Base-by-base conservation (phyloP, 2,329 filamentous ascomycete genomes). In the Coccinonectria pachysandricola region DNA sequence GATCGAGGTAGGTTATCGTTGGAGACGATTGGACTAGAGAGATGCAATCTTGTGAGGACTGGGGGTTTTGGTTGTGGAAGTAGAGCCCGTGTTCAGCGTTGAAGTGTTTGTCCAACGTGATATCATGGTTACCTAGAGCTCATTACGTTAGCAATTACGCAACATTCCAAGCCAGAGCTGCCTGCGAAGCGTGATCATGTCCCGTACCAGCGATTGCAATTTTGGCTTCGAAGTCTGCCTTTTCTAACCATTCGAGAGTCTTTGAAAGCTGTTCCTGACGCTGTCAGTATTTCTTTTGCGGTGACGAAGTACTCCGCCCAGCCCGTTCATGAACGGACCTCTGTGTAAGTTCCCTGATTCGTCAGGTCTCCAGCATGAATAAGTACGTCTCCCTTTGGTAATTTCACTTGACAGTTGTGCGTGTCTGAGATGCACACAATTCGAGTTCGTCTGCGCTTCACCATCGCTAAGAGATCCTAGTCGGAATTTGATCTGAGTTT, bases 391-490 rank as follows among this genome's bases (percentile, higher is more conserved):
- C 80, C 81, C 12, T 64, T 65, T 0, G 81, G 80, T 1, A 85
- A 63, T 41, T 71, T 76, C 40, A 70, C 61, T 3, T 64, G 63
- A 39, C 60, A 65, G 48, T 82, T 82, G 53, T 86, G 79, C 2
- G 79, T 86, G 53, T 87, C 81, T 4, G 80, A 81, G 30, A 86
- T 66, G 54, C 79, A 84, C 27, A 86, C 77, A 31, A 86, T 67
- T 34, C 79, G 68, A 5, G 78, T 75, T 36, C 66, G 57, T 27
- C 63, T 40, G 23, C 30, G 27, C 34, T 28, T 34, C n/a, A n/a
- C n/a, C n/a, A n/a, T n/a, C n/a, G n/a, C n/a, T n/a, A n/a, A n/a
- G n/a, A n/a, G n/a, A n/a, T n/a, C n/a, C n/a, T n/a, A n/a, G n/a
- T n/a, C n/a, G n/a, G n/a, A n/a, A n/a, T n/a, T n/a, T n/a, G n/a